These are phyloP conservation scores for Fusarium beomiforme DNA, from an alignment of 2,329 filamentous ascomycete species.

Conservation along the genomic window DNA sequence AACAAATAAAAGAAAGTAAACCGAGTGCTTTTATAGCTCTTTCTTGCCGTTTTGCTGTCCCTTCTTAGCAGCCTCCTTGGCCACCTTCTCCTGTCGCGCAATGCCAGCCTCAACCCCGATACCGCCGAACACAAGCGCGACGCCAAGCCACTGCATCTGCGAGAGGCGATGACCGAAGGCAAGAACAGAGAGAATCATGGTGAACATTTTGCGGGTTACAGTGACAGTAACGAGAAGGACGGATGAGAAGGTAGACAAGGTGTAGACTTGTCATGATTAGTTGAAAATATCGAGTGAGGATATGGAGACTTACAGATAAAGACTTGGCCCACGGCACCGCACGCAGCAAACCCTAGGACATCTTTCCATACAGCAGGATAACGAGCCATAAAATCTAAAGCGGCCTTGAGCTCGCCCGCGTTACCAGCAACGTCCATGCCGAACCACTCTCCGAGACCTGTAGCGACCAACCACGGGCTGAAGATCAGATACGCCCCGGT, in stretches of 20 bases:
- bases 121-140: conserved; percentile 92
- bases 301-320: conserved; percentile 78
- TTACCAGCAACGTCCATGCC: conserved; percentile 72
- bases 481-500: conserved; percentile 80
- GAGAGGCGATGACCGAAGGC: conserved; percentile 91
- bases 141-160: conserved; percentile 92
- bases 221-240: conserved; percentile 95
- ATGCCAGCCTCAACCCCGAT: conserved; percentile 91
- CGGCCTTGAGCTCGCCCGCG: conserved; percentile 82
- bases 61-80: conserved; percentile 74
- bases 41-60: conserved; percentile 47
- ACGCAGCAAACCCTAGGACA: conserved; percentile 88
- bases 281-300: neutral
- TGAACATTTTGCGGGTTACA: conserved; percentile 98
- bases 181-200: conserved; percentile 95
- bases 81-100: conserved; percentile 82
- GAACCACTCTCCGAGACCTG: conserved; percentile 70
- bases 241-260: conserved; percentile 89
- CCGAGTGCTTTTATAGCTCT: conserved; percentile 30
- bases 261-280: conserved; percentile 72
- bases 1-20: neutral
- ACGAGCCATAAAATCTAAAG: conserved; percentile 80
- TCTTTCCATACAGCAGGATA: conserved; percentile 88
- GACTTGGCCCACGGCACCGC: conserved; percentile 91
- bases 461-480: conserved; percentile 81